Evolutionary conservation across 2,329 filamentous ascomycete species (phyloP).

Genomic region (Xylariaceae sp.): DNA sequence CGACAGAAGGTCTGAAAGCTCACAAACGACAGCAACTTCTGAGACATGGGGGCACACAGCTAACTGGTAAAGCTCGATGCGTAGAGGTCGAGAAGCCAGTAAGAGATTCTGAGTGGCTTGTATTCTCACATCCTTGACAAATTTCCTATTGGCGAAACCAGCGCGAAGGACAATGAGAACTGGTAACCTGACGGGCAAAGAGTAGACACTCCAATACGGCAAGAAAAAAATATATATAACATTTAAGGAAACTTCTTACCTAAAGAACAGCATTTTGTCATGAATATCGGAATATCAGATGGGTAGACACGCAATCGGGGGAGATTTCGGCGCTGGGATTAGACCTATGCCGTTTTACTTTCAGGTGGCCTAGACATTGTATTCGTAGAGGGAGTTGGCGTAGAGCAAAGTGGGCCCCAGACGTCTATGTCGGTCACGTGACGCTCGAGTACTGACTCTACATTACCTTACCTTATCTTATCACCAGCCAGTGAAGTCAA

Average conservation of each 20-base stretch:
- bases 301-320: background rate
- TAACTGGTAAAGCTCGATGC: background rate
- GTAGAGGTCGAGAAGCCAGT: background rate
- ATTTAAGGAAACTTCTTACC: constrained; percentile 20
- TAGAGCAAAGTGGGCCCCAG: too few relatives aligned
- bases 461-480: too few relatives aligned
- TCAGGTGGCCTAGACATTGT: background rate
- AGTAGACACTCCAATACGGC: background rate
- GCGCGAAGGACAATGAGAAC: background rate
- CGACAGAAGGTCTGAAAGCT: background rate
- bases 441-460: too few relatives aligned
- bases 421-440: too few relatives aligned
- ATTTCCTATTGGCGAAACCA: background rate
- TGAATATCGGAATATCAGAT: background rate
- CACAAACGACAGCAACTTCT: background rate
- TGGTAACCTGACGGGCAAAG: background rate
- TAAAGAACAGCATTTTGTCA: constrained; percentile 34
- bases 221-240: background rate
- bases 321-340: background rate
- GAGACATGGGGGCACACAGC: background rate
- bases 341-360: constrained; percentile 5
- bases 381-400: too few relatives aligned
- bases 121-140: too few relatives aligned
- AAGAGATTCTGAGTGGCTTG: too few relatives aligned
- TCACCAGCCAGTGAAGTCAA: too few relatives aligned